phyloP scores from a whole-genome alignment of 2,329 filamentous ascomycete genomes.

The Aspergillus sp. region DNA sequence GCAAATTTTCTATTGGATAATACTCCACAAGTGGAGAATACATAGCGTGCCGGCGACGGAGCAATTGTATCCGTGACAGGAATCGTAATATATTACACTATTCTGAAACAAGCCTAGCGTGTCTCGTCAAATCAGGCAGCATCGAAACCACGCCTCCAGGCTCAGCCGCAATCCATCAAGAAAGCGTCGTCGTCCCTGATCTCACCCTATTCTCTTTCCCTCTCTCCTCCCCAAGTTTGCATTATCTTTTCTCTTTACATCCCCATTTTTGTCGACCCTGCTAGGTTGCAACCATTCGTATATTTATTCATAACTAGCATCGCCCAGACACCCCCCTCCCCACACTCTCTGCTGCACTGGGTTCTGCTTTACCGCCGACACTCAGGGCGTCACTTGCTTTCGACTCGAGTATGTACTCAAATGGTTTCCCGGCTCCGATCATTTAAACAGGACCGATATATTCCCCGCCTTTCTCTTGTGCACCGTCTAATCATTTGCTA shows the following conservation, averaged over 20 bases:
- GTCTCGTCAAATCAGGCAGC: constrained; percentile 39
- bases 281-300: constrained; percentile 8
- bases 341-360: neutral
- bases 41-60: neutral
- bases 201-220: constrained; percentile 7
- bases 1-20: neutral
- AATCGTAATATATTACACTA: neutral
- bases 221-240: constrained; percentile 9
- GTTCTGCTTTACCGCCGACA: neutral
- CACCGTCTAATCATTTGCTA: constrained; percentile 2
- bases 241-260: neutral
- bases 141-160: constrained; percentile 26
- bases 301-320: constrained; percentile 5
- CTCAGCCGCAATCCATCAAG: constrained; percentile 24
- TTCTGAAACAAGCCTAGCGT: constrained; percentile 16
- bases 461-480: neutral
- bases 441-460: neutral
- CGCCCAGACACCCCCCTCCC: neutral
- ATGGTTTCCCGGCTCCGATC: neutral
- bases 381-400: neutral
- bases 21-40: neutral
- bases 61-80: neutral
- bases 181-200: constrained; percentile 22
- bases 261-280: neutral
- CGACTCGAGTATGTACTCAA: neutral